Evolutionary conservation across 1,284 basidiomycete species (phyloP), one percentile per base, ranked within the genome.

Genomic region (Kwoniella shivajii): DNA sequence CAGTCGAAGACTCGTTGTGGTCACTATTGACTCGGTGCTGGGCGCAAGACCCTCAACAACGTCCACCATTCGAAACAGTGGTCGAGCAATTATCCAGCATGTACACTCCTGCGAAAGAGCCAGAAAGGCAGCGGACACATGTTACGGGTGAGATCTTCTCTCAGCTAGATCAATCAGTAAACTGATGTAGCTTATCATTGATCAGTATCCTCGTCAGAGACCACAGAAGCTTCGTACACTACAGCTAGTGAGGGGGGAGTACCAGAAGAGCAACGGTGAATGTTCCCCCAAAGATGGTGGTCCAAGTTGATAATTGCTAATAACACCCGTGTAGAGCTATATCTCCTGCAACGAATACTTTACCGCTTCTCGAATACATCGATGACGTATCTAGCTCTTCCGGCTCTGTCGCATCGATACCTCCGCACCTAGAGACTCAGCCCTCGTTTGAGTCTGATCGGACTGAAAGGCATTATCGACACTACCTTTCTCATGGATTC

Each of bases 401-500:
- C 18, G 57, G 64, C 4, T 69, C 66, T 3, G 54, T 65, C 48
- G 42, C 33, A 5, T 68, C 63, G 3, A 61, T 63, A 26, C 58
- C 61, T 2, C 38, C 54, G 6, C 60, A 67, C 50, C 56, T 65
- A 27, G 57, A 59, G 22, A 55, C 58, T 6, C 52, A 69, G 33
- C 54, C 57, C 7, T 59, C 63, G 0, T 62, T 59, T 41, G 61
- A 69, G 27, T 62, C 63, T 5, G 60, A 62, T 54, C 80, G 80
- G 62, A 82, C 59, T 6, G 65, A 69, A 50, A 22, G 59, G 5
- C 51, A 61, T 37, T 68, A 69, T 31, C 58, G 65, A 13, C 68
- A 72, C 42, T 66, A 69, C 41, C 65, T 72, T 44, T 81, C 80
- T 49, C 88, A 90, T 63, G 80, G 82, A 24, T 89, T 86, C 74